Conservation (phyloP, 306 rosid genomes). For the Medicago arabica region DNA sequence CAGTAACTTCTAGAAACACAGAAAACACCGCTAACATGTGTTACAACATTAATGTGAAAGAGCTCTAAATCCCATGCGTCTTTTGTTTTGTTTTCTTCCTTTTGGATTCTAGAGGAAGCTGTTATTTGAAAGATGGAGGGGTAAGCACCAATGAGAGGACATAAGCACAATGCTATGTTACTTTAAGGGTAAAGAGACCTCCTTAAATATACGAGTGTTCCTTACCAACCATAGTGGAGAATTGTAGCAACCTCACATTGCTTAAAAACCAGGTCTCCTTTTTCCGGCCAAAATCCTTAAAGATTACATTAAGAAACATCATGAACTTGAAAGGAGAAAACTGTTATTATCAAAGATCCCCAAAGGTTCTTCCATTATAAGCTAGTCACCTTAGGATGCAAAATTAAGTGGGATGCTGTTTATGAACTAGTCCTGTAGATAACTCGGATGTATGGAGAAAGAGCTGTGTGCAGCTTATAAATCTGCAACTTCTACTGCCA, state of each 20-base stretch:
- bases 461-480: conserved; percentile 3
- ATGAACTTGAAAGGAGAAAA: neutral
- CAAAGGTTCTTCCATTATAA: conserved; percentile 7
- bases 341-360: neutral
- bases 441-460: neutral
- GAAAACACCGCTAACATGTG: neutral
- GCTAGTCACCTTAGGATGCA: neutral
- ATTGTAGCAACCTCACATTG: neutral
- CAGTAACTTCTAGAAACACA: conserved; percentile 2
- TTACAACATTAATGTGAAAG: conserved; percentile 8
- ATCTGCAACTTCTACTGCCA: conserved; percentile 7
- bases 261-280: neutral
- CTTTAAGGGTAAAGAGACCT: neutral
- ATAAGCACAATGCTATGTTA: neutral
- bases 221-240: conserved; percentile 8
- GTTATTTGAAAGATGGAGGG: neutral
- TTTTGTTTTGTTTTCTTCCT: neutral
- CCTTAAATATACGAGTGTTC: neutral
- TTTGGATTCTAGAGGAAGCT: neutral
- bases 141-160: conserved; percentile 9
- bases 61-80: neutral
- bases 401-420: conserved; percentile 8
- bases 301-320: neutral
- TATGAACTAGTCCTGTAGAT: neutral
- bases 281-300: neutral